Evolutionary conservation across 2,329 filamentous ascomycete species (phyloP).

Genomic region (Ceratocystiopsis sp.): DNA sequence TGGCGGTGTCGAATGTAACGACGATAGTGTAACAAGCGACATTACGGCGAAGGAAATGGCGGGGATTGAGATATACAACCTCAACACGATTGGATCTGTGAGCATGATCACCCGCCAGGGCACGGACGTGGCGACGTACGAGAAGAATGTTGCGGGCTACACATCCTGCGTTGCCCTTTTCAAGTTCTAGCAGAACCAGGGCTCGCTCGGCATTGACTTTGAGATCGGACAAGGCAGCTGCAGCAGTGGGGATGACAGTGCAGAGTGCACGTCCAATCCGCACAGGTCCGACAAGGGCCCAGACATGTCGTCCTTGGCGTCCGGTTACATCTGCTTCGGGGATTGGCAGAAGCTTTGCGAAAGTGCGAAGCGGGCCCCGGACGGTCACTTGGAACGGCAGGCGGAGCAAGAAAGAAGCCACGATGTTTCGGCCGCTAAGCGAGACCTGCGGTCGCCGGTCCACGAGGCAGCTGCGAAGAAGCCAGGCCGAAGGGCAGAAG

Average conservation of each 20-base stretch:
- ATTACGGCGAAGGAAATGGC: background rate
- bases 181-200: constrained; percentile 8
- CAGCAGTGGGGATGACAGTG: too few relatives aligned
- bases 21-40: too few relatives aligned
- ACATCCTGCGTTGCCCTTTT: constrained; percentile 12
- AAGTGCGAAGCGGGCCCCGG: too few relatives aligned
- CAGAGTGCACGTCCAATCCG: too few relatives aligned
- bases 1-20: background rate
- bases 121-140: constrained; percentile 8
- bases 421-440: too few relatives aligned
- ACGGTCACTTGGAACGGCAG: too few relatives aligned
- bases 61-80: constrained; percentile 21
- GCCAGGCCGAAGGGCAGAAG: too few relatives aligned
- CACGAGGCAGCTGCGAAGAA: too few relatives aligned
- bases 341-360: constrained; percentile 6
- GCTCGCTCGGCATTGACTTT: constrained; percentile 1
- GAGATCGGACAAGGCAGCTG: background rate
- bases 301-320: background rate
- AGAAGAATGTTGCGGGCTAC: constrained; percentile 11
- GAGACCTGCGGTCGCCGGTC: too few relatives aligned
- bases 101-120: constrained; percentile 9
- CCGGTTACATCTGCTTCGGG: constrained; percentile 6
- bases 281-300: too few relatives aligned
- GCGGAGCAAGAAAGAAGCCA: too few relatives aligned
- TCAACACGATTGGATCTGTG: constrained; percentile 26